phyloP scores from a whole-genome alignment of 495 filamentous ascomycete genomes.

The Penicillium ochrochloron region DNA sequence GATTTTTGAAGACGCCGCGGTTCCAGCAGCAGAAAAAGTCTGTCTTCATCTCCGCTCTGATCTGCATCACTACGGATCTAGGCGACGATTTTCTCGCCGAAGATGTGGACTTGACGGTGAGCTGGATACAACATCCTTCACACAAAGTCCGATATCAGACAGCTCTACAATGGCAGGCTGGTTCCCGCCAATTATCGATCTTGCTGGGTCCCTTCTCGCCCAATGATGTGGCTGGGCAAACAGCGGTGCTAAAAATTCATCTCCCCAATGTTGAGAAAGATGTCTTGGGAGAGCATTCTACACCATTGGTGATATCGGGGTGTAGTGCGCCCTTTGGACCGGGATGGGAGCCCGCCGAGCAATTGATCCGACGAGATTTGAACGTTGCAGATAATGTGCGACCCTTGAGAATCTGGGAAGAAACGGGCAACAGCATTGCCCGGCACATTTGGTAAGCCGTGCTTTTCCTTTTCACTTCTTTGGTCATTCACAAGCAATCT shows the following conservation, averaged over 20 bases:
- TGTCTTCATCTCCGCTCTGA: constrained; percentile 52
- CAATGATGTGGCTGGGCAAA: constrained; percentile 28
- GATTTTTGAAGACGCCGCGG: constrained; percentile 70
- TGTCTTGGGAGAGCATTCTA: constrained; percentile 24
- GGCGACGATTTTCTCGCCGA: constrained; percentile 81
- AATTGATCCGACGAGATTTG: constrained; percentile 59
- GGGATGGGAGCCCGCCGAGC: constrained; percentile 45
- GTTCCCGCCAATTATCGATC: constrained; percentile 55
- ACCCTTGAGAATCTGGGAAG: constrained; percentile 70
- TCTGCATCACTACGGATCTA: constrained; percentile 90
- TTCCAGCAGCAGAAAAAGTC: constrained; percentile 48
- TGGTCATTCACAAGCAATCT: constrained; percentile 22
- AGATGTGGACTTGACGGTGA: constrained; percentile 60
- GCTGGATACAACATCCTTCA: constrained; percentile 34
- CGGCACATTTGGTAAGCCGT: constrained; percentile 83
- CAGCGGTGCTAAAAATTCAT: constrained; percentile 34
- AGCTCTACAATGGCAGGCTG: constrained; percentile 56
- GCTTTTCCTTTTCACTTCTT: not conserved
- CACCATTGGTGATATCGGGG: constrained; percentile 57
- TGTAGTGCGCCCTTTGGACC: constrained; percentile 57
- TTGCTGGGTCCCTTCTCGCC: constrained; percentile 40
- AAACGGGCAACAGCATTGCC: constrained; percentile 94
- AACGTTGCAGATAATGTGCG: constrained; percentile 25
- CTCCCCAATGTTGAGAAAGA: constrained; percentile 14
- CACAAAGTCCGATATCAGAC: constrained; percentile 49